These are phyloP conservation scores for Mycosarcoma mackinlayi DNA, from an alignment of 1,284 basidiomycete genomes.

Conservation along the genomic window DNA sequence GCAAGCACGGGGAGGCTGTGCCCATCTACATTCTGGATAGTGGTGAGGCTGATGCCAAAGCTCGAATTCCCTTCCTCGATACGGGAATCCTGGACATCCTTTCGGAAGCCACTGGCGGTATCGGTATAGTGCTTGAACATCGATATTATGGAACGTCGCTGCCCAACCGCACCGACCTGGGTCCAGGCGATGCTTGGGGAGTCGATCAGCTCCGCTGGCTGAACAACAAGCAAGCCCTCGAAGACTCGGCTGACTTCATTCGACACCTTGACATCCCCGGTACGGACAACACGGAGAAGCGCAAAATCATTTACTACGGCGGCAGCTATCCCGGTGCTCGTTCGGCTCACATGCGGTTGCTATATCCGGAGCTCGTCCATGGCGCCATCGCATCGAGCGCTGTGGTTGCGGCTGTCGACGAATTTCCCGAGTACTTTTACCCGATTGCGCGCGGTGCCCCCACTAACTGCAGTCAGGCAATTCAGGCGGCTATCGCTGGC, in stretches of 20 bases:
- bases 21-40: slow-evolving; percentile 68
- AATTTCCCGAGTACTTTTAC: slow-evolving; percentile 78
- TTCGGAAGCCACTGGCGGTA: slow-evolving; percentile 81
- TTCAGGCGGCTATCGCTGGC: slow-evolving; percentile 72
- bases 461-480: slow-evolving; percentile 76
- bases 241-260: slow-evolving; percentile 94
- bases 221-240: slow-evolving; percentile 86
- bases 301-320: slow-evolving; percentile 89
- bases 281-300: slow-evolving; percentile 74
- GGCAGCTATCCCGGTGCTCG: slow-evolving; percentile 87
- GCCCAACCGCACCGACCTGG: slow-evolving; percentile 81
- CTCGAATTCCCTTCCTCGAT: slow-evolving; percentile 62
- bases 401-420: slow-evolving; percentile 62
- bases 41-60: slow-evolving; percentile 66
- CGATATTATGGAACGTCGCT: slow-evolving; percentile 77
- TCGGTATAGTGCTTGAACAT: slow-evolving; percentile 83
- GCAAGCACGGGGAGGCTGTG: slow-evolving; percentile 72
- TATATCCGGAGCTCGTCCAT: slow-evolving; percentile 87
- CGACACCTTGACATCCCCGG: slow-evolving; percentile 79
- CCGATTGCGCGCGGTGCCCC: slow-evolving; percentile 82
- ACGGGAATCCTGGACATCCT: slow-evolving; percentile 85
- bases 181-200: slow-evolving; percentile 68
- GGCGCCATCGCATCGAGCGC: slow-evolving; percentile 84
- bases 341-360: slow-evolving; percentile 87
- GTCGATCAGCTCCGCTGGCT: slow-evolving; percentile 77